Evolutionary conservation across 805 yeast species (phyloP), one percentile per base, ranked within the genome.

Genomic region (Kodamaea neixiangensis): DNA sequence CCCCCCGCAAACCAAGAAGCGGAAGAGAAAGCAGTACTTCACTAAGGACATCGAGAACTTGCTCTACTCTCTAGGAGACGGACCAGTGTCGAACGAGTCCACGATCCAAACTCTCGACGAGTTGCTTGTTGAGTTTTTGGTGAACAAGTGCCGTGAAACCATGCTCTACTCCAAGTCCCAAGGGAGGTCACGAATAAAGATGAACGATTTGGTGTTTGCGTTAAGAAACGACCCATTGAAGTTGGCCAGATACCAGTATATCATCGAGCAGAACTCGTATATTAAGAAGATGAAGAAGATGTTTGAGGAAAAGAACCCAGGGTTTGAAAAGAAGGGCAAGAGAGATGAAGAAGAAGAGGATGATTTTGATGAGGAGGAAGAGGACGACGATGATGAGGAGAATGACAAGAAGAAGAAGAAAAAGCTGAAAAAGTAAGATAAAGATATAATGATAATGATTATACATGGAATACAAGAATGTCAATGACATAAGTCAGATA

Each of bases 151-250:
- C 19, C 68, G 64, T 25, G 68, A 70, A 37, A 56, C 68, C 7
- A 60, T 66, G 31, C 58, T 54, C 34, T 72, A 59, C 51, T 74
- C 79, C 7, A 58, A 64, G 42, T 60, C 72, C 7, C 77, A 73
- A 44, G 73, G 75, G 21, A 58, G 78, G 35, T 55, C 66, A 21
- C 54, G 78, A 49, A 66, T 74, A 21, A 74, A 73, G 53, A 63
- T 73, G 51, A 75, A 73, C 50, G 79, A 74, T 57, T 62, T 74
- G 49, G 75, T 73, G 19, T 70, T 72, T 58, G 71, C 71, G 7
- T 59, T 74, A 37, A 60, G 73, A 11, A 66, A 73, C 51, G 79
- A 74, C 46, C 78, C 79, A 2, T 62, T 64, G 57, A 74, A 72
- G 55, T 60, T 74, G 48, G 70, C 76, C 42, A 58, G 79, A 47